Base-by-base conservation (phyloP, 2,329 filamentous ascomycete species). In the Thielaviopsis euricoi region DNA sequence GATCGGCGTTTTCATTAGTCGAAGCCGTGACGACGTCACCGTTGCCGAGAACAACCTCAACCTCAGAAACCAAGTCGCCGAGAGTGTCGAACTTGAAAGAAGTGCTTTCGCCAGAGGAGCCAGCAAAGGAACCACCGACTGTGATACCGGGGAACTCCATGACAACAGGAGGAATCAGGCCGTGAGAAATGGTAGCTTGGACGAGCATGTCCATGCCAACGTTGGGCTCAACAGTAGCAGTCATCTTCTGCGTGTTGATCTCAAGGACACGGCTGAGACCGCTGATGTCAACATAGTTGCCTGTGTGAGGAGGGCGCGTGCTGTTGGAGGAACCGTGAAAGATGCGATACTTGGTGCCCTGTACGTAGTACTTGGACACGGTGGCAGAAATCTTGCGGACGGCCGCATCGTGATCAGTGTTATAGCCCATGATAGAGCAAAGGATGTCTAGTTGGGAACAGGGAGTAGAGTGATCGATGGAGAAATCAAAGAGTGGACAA, bases 281-380 rank as follows among this genome's bases (percentile, higher is more conserved):
- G 68, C 81, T 84, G 43, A 83, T 88, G 67, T 88, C 83, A 58
- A 90, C 74, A 10, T 81, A 78, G 64, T 78, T 79, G 66, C 75
- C 74, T 13, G 68, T 66, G 52, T 68, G 69, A 29, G 74, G 74
- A 21, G 72, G 70, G 7, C 86, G 81, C 43, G 86, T 89, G 68
- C 81, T 87, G 71, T 87, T 89, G 25, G 86, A 89, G 0, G 83
- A 82, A 61, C 86, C 86, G 69, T 89, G 86, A 64, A 82, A 86
- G 66, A 89, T 83, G n/a, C 85, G 77, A 69, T 87, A 89, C 2
- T 83, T 78, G 65, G 73, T 67, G 59, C 71, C 67, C 7, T 64
- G 66, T 2, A 68, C 64, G 56, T 74, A 66, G 62, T 79, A 78
- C 4, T 71, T 64, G 59, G 68, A 67, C 33, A 79, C 69, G 22